Evolutionary conservation across 345 rosid genomes (phyloP).

Genomic region (Camelina laxa): DNA sequence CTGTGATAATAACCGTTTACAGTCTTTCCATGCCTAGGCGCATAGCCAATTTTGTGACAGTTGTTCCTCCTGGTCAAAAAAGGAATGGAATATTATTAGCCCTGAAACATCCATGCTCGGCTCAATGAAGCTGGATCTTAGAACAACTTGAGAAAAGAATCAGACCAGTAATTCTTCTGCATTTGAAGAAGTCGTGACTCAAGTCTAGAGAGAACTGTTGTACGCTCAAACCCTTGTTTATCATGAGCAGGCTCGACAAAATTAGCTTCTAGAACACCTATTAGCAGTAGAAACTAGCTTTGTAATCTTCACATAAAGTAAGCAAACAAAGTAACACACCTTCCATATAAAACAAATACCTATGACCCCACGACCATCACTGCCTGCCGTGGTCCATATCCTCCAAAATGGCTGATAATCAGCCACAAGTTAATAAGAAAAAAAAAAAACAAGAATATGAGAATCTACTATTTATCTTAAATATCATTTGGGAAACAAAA

Average conservation of each 20-base stretch:
- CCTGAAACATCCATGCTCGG: conserved; percentile 22
- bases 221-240: conserved; percentile 95
- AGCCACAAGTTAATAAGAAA: conserved; percentile 24
- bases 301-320: conserved; percentile 9
- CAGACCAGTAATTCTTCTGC: conserved; percentile 89
- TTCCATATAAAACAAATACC: conserved; percentile 51
- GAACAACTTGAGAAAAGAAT: conserved; percentile 12
- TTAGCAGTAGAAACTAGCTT: conserved; percentile 37
- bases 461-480: neutral
- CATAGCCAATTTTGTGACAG: conserved; percentile 89
- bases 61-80: conserved; percentile 52
- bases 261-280: conserved; percentile 94
- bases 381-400: conserved; percentile 91
- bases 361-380: conserved; percentile 95
- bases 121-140: conserved; percentile 1
- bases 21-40: conserved; percentile 54
- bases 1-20: conserved; percentile 38
- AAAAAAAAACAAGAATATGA: neutral
- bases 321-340: neutral
- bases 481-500: conserved; percentile 10
- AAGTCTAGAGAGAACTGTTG: conserved; percentile 87
- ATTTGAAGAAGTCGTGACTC: conserved; percentile 75
- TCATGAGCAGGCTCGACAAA: conserved; percentile 98
- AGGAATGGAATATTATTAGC: conserved; percentile 28
- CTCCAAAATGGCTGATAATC: conserved; percentile 97